Percentiles rank a stretch among this genome's conserved stretches.
Evolutionary conservation across 495 filamentous ascomycete genomes (phyloP).

Genomic region (Hypoxylon perforatum): DNA sequence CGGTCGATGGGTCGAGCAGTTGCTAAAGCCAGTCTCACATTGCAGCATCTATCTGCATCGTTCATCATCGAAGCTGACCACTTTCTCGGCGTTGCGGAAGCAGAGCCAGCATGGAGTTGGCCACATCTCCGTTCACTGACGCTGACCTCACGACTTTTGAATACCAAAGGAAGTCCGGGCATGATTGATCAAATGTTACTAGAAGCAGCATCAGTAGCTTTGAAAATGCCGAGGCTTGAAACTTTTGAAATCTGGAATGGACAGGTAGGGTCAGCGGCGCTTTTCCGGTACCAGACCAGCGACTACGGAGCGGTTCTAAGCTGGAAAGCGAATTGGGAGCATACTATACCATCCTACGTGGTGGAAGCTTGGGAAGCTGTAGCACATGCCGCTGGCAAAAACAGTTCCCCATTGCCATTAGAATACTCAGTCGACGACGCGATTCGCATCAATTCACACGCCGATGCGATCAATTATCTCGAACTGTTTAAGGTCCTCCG

Average conservation of each 20-base stretch:
- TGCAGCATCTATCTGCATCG: slow-evolving; percentile 45
- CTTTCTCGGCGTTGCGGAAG: slow-evolving; percentile 41
- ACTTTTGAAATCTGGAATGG: slow-evolving; percentile 52
- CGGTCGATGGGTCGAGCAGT: slow-evolving; percentile 19
- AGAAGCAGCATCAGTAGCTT: slow-evolving; percentile 42
- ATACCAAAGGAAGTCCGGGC: slow-evolving; percentile 20
- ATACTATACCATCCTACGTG: slow-evolving; percentile 39
- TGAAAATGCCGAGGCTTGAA: slow-evolving; percentile 49
- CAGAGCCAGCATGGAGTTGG: slow-evolving; percentile 37
- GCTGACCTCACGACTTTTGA: slow-evolving; percentile 42
- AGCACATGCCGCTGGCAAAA: slow-evolving; percentile 18
- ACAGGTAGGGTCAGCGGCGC: slow-evolving; percentile 39
- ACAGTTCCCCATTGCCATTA: neutral
- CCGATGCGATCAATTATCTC: slow-evolving; percentile 1
- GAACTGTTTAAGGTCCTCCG: slow-evolving; percentile 2
- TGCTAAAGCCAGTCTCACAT: slow-evolving; percentile 27
- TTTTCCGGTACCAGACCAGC: slow-evolving; percentile 45
- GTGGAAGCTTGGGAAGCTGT: slow-evolving; percentile 45
- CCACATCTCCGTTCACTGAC: slow-evolving; percentile 35
- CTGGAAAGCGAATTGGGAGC: slow-evolving; percentile 48
- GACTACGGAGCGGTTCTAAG: slow-evolving; percentile 39
- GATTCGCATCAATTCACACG: slow-evolving; percentile 1
- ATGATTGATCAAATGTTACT: slow-evolving; percentile 38
- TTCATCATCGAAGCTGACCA: slow-evolving; percentile 41
- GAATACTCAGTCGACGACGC: neutral